phyloP scores from a whole-genome alignment of 345 rosid species.

The Brassica cretica region DNA sequence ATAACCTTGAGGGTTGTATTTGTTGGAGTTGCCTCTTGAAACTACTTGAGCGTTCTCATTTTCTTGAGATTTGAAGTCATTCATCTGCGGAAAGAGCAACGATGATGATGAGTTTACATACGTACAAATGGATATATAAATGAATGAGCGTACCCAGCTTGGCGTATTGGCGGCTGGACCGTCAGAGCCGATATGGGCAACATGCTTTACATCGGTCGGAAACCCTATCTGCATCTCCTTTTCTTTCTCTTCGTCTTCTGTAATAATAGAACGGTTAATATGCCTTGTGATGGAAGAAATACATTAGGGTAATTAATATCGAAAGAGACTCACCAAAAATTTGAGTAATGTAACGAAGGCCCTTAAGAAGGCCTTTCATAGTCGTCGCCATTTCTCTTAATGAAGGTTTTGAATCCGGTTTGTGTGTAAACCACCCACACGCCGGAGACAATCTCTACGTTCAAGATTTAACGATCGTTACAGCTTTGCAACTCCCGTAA shows the following conservation, averaged over 20 bases:
- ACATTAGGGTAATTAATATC: neutral
- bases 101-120: neutral
- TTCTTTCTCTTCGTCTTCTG: constrained; percentile 84
- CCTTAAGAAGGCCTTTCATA: constrained; percentile 76
- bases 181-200: constrained; percentile 94
- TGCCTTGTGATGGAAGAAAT: constrained; percentile 14
- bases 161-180: constrained; percentile 56
- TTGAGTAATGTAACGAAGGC: constrained; percentile 78
- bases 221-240: constrained; percentile 80
- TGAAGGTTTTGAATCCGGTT: constrained; percentile 30
- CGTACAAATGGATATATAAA: neutral
- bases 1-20: constrained; percentile 35
- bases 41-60: constrained; percentile 34
- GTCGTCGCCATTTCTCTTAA: constrained; percentile 39
- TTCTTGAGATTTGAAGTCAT: constrained; percentile 38
- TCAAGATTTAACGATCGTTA: constrained; percentile 29
- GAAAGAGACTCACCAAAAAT: constrained; percentile 58
- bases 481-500: constrained; percentile 16
- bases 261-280: neutral
- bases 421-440: constrained; percentile 25
- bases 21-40: constrained; percentile 39
- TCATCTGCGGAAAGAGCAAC: constrained; percentile 24
- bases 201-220: constrained; percentile 97
- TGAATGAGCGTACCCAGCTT: constrained; percentile 53
- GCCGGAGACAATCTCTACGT: constrained; percentile 32